Conservation (phyloP, 345 rosid species). For the Noccaea caerulescens region DNA sequence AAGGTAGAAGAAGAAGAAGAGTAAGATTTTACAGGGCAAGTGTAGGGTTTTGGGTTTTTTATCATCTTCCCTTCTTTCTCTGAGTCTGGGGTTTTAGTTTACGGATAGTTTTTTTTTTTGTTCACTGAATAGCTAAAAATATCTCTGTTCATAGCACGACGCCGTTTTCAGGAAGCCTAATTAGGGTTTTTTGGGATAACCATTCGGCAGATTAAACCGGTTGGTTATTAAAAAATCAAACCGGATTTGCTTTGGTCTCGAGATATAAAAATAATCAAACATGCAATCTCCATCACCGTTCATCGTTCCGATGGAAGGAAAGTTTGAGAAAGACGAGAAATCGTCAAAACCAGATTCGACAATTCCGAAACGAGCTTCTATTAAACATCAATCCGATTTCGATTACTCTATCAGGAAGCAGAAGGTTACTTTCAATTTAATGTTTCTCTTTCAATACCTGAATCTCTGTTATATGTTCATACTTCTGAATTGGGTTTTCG, state of each 20-base stretch:
- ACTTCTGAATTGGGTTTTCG: not conserved
- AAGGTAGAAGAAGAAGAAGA: constrained; percentile 12
- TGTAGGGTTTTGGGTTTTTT: constrained; percentile 43
- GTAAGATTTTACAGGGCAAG: constrained; percentile 31
- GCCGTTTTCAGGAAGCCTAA: constrained; percentile 3
- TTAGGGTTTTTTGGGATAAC: constrained; percentile 30
- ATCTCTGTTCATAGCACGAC: constrained; percentile 17
- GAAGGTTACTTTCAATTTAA: constrained; percentile 48
- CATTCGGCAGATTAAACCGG: not conserved
- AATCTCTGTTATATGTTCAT: constrained; percentile 3
- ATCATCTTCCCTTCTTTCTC: constrained; percentile 33
- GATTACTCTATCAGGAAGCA: constrained; percentile 60
- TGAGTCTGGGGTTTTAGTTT: constrained; percentile 57
- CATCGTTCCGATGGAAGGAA: constrained; percentile 35
- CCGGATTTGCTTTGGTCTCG: constrained; percentile 6
- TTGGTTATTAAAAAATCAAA: not conserved
- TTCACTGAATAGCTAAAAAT: constrained; percentile 8
- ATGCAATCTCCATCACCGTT: constrained; percentile 2
- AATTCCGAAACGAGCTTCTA: constrained; percentile 46
- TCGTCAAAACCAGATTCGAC: constrained; percentile 10
- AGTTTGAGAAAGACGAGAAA: not conserved
- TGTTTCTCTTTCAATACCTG: constrained; percentile 2
- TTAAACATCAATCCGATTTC: constrained; percentile 52
- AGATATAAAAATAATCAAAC: not conserved
- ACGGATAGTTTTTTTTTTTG: constrained; percentile 39